Percentiles rank a stretch among this genome's conserved stretches.
Evolutionary conservation across 2,329 filamentous ascomycete species (phyloP).

Genomic region (Nemania sp.): DNA sequence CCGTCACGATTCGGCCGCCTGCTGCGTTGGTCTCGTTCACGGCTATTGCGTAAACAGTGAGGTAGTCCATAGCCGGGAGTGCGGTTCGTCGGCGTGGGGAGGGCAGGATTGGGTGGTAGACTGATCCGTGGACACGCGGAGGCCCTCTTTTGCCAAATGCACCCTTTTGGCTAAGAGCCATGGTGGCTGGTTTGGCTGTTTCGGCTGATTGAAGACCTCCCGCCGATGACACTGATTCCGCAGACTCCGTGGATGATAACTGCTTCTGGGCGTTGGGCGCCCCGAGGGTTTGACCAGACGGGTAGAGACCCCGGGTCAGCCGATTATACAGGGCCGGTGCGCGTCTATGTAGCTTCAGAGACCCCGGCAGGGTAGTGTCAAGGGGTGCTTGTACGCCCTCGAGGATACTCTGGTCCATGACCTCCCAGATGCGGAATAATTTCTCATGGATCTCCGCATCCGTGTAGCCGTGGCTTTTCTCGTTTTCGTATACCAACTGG

Average conservation of each 20-base stretch:
- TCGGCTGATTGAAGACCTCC: constrained; percentile 5
- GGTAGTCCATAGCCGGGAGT: constrained; percentile 56
- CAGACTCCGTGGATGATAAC: constrained; percentile 25
- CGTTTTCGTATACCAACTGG: constrained; percentile 57
- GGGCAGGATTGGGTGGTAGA: constrained; percentile 52
- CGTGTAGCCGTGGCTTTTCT: constrained; percentile 55
- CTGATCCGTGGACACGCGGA: constrained; percentile 50
- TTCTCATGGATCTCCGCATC: constrained; percentile 55
- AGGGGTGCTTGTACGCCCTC: constrained; percentile 53
- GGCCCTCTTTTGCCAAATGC: constrained; percentile 39
- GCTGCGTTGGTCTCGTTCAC: constrained; percentile 59
- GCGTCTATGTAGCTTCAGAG: constrained; percentile 52
- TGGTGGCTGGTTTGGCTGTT: constrained; percentile 15
- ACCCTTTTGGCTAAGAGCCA: constrained; percentile 28
- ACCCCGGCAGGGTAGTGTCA: constrained; percentile 50
- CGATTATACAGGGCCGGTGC: constrained; percentile 52
- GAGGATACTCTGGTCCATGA: constrained; percentile 57
- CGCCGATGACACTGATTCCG: neutral
- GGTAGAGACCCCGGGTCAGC: constrained; percentile 52
- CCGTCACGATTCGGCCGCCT: constrained; percentile 56
- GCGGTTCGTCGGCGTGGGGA: constrained; percentile 52
- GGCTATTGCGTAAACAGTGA: constrained; percentile 56
- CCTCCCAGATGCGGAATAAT: constrained; percentile 54
- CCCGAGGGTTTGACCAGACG: constrained; percentile 36
- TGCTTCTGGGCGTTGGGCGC: constrained; percentile 20